Evolutionary conservation across 2,329 filamentous ascomycete genomes (phyloP), one percentile per base, ranked within the genome.

Genomic region (Fonsecaea multimorphosa): DNA sequence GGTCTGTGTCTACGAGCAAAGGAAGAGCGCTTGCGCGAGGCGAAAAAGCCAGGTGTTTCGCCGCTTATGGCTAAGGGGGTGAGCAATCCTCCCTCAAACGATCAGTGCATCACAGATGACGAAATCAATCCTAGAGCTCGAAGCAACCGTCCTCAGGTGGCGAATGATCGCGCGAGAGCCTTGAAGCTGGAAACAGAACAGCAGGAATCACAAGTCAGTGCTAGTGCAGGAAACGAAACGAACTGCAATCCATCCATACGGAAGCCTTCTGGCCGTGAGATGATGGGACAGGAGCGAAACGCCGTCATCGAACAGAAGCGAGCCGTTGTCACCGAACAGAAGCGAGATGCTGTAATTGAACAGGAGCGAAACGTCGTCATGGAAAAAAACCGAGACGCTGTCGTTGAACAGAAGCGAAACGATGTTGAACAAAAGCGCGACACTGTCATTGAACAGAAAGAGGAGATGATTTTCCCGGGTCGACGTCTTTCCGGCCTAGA

Each of bases 81-180:
- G 65, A 57, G 58, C 52, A 46, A 22, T 22, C 52, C n/a, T 32
- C 34, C 44, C 29, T 46, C 40, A 31, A 51, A 49, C 24, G 52
- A 52, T 56, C 58, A 56, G 14, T 56, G 36, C 34, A 32, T 14
- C 38, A 19, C 52, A n/a, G 52, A 63, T 61, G 61, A 67, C 65
- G 19, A 14, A 3, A n/a, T 36, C 29, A n/a, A 19, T 11, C n/a
- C n/a, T 51, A 53, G 63, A 36, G 22, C 32, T 34, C 56, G 16
- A 6, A 32, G 36, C 3, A 27, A 11, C 27, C 14, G 38, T 31
- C 5, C 4, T 19, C 6, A 59, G 14, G 0, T 3, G 22, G 14
- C 32, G n/a, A 16, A 24, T 49, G 44, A 11, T 24, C 11, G 8
- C 19, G 11, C 38, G 16, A 49, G 19, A 24, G 8, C 22, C 24